Evolutionary conservation across 2,329 filamentous ascomycete species (phyloP).

Genomic region (Fusarium coicis): DNA sequence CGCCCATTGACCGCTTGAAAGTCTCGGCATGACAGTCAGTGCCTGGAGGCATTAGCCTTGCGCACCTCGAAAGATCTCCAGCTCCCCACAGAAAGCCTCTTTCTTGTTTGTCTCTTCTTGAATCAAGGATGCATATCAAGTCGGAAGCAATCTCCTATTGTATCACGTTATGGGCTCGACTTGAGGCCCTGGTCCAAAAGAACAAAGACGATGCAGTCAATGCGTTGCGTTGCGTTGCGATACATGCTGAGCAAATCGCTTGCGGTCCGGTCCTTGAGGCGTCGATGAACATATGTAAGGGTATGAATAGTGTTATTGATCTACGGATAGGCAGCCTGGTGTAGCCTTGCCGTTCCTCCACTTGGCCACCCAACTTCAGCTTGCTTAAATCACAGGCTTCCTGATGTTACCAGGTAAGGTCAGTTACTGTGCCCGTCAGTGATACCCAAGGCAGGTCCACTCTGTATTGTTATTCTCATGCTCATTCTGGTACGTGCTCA

Average conservation of each 20-base stretch:
- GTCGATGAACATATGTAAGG: neutral
- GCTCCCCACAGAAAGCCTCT: conserved; percentile 5
- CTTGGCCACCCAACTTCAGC: neutral
- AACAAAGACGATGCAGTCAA: conserved; percentile 7
- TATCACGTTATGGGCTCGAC: neutral
- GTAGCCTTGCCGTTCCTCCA: neutral
- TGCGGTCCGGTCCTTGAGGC: conserved; percentile 15
- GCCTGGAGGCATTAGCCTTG: conserved; percentile 27
- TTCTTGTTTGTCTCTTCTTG: conserved; percentile 8
- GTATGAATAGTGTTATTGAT: neutral
- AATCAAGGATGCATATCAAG: neutral
- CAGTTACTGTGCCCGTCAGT: conserved; percentile 1
- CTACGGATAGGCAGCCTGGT: neutral
- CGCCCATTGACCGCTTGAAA: neutral
- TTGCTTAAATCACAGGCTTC: conserved; percentile 10
- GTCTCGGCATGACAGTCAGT: conserved; percentile 2
- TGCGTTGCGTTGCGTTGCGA: neutral
- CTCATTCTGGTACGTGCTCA: conserved; percentile 28
- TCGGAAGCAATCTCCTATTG: neutral
- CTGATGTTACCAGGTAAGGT: neutral
- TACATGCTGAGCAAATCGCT: conserved; percentile 11
- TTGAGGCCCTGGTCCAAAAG: neutral
- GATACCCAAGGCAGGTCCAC: neutral
- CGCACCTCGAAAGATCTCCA: conserved; percentile 18
- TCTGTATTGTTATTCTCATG: neutral